phyloP scores from a whole-genome alignment of 176 grass and related monocot genomes.

The Alopecurus myosuroides region DNA sequence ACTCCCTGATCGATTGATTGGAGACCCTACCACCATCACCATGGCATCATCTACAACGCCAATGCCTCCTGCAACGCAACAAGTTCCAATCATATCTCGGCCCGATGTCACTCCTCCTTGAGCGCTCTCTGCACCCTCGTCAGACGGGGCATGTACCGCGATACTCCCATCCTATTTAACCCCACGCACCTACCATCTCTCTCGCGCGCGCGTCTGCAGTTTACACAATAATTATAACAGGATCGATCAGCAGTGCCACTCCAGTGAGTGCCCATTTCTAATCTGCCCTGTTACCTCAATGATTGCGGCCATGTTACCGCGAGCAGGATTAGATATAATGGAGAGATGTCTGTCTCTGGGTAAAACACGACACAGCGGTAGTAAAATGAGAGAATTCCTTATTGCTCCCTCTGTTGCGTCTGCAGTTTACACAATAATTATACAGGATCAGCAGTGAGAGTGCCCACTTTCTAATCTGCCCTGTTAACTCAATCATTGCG shows the following conservation, averaged over 20 bases:
- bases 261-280: not conserved
- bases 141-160: no score
- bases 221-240: not conserved
- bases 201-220: not conserved
- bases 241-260: not conserved
- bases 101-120: not conserved
- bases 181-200: not conserved
- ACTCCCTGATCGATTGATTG: not conserved
- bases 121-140: no score
- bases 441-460: not conserved
- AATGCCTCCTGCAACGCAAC: slow-evolving; percentile 39
- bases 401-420: not conserved
- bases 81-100: slow-evolving; percentile 18
- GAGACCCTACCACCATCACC: no score
- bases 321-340: not conserved
- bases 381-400: no score
- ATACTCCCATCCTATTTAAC: not conserved
- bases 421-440: not conserved
- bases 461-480: not conserved
- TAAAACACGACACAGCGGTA: not conserved
- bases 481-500: slow-evolving; percentile 29
- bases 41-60: not conserved
- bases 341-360: not conserved
- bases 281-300: slow-evolving; percentile 9
- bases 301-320: slow-evolving; percentile 31